Base-by-base conservation (phyloP, 768 basidiomycete genomes). In the Naganishia onofrii region DNA sequence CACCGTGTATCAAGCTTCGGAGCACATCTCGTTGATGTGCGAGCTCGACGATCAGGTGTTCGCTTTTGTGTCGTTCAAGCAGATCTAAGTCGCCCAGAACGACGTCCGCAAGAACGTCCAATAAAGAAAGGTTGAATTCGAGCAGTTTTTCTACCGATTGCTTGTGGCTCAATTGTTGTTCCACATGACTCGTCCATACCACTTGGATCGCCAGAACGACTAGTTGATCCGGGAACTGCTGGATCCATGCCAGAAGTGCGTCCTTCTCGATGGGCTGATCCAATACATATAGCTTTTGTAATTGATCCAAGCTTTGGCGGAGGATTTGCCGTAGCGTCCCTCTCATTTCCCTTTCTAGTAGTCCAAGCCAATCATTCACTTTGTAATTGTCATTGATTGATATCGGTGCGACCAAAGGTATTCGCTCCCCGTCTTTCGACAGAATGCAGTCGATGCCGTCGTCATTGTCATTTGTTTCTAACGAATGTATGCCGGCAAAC, bases 331-430 rank as follows among this genome's bases (percentile, higher is more conserved):
- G 92, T 55, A 99, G 85, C 12, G 95, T 93, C 23, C 89, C 76
- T 31, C 91, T 87, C 94, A 98, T 98, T 85, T 92, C 90, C 1
- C 88, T 85, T 81, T 99, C 96, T 66, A 98, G 85, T 74, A 88
- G 89, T 51, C 90, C 89, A 53, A 99, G 85, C 96, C 96, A 99
- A 77, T 99, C 96, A 78, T 99, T 99, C 84, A 99, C 97, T 83
- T 93, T 94, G 4, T 94, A 91, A 79, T 87, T 95, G 74, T 97
- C 92, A 79, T 95, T 93, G 73, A 98, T 84, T 13, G 89, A 78
- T 74, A 99, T 90, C 0, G 92, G 89, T 34, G 87, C 85, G 54
- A 87, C 85, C 83, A 98, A 98, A 9, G 80, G 82, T 19, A 99
- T 90, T 78, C 93, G 90, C 81, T 99, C 96, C 51, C 95, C 96